phyloP scores from a whole-genome alignment of 345 rosid genomes.

The Mallotus nudiflorus region DNA sequence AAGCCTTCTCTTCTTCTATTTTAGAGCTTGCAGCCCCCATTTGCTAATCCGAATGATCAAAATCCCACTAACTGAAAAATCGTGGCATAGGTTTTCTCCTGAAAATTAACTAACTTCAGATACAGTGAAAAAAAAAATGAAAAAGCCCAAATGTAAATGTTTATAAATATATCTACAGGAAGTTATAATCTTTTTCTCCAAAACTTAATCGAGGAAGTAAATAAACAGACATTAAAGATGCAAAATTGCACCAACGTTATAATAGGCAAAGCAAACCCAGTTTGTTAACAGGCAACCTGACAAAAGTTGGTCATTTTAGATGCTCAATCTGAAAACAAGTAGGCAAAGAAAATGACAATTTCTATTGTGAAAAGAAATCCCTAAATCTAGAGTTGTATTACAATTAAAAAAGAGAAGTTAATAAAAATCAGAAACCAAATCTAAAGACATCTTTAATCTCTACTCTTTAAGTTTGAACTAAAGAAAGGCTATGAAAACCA shows the following conservation, averaged over 20 bases:
- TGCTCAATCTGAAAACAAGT: not conserved
- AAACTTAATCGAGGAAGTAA: not conserved
- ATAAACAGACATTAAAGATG: not conserved
- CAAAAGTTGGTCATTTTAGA: not conserved
- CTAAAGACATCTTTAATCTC: slow-evolving; percentile 14
- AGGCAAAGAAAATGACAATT: not conserved
- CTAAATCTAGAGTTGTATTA: not conserved
- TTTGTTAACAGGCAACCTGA: not conserved
- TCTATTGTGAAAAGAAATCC: not conserved
- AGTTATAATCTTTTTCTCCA: not conserved
- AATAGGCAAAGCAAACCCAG: slow-evolving; percentile 8
- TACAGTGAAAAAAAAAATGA: not conserved
- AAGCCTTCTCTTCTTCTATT: slow-evolving; percentile 78
- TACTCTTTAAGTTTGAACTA: slow-evolving; percentile 3
- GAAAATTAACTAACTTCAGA: slow-evolving; percentile 17
- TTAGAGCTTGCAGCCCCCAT: slow-evolving; percentile 76
- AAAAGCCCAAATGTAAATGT: not conserved
- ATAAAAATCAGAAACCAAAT: slow-evolving; percentile 11
- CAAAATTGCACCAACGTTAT: not conserved
- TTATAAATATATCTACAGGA: not conserved
- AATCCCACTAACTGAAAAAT: slow-evolving; percentile 4
- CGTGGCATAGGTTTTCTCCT: slow-evolving; percentile 29
- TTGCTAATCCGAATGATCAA: slow-evolving; percentile 6
- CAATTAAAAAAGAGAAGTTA: not conserved
- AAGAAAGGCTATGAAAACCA: slow-evolving; percentile 17